phyloP scores from a whole-genome alignment of 495 filamentous ascomycete genomes.

The Sabuloglossum arenarium region DNA sequence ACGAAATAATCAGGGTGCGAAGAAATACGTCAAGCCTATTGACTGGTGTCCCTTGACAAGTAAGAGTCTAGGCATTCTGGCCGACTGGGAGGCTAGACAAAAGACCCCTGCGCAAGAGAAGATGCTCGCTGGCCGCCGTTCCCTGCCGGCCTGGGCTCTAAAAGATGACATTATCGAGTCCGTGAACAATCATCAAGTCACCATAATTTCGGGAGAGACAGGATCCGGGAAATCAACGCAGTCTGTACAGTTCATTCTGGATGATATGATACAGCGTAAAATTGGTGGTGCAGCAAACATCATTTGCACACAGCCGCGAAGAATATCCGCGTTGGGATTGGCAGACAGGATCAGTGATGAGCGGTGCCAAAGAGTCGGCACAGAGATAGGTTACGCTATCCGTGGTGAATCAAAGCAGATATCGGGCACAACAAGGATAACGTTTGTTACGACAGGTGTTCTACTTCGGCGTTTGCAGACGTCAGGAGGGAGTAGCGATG shows the following conservation, averaged over 20 bases:
- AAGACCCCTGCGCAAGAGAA: constrained; percentile 35
- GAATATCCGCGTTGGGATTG: constrained; percentile 84
- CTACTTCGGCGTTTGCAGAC: constrained; percentile 75
- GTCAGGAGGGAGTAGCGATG: constrained; percentile 43
- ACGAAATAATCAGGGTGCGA: constrained; percentile 11
- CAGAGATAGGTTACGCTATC: constrained; percentile 89
- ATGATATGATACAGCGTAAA: constrained; percentile 62
- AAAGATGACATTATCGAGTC: constrained; percentile 52
- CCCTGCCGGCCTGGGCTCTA: constrained; percentile 73
- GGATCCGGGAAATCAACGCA: constrained; percentile 95
- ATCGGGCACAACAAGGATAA: constrained; percentile 57
- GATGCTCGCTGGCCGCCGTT: constrained; percentile 46
- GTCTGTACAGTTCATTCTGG: constrained; percentile 85
- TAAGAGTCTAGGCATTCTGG: constrained; percentile 22
- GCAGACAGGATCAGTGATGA: constrained; percentile 91
- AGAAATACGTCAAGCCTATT: constrained; percentile 8
- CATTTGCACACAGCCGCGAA: constrained; percentile 82
- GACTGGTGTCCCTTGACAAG: constrained; percentile 18
- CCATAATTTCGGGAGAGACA: constrained; percentile 91
- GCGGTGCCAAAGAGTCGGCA: constrained; percentile 57
- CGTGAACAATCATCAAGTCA: constrained; percentile 59
- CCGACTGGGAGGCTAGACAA: constrained; percentile 34
- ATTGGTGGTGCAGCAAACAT: constrained; percentile 72
- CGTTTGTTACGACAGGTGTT: constrained; percentile 95
- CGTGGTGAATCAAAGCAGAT: constrained; percentile 66